Evolutionary conservation across 2,329 filamentous ascomycete species (phyloP).

Genomic region (Fusarium drepaniforme): DNA sequence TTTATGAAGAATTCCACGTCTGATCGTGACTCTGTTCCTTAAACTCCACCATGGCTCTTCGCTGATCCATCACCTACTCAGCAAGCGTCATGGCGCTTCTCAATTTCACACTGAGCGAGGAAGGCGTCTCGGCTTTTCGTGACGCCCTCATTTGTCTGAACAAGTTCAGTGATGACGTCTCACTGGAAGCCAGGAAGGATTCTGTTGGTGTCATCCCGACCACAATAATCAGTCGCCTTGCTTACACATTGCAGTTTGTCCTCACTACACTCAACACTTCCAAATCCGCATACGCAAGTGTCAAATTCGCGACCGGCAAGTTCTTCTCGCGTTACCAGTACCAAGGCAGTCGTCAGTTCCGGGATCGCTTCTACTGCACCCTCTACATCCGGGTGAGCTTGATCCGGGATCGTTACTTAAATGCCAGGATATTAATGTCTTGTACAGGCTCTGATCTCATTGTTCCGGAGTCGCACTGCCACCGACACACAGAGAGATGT

Average conservation of each 20-base stretch:
- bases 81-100: conserved; percentile 66
- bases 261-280: conserved; percentile 84
- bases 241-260: conserved; percentile 65
- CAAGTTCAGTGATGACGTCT: conserved; percentile 85
- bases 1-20: not conserved
- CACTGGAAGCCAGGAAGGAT: conserved; percentile 77
- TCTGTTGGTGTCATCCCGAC: conserved; percentile 59
- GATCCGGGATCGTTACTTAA: not conserved
- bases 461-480: conserved; percentile 76
- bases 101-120: conserved; percentile 79
- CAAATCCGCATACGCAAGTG: conserved; percentile 82
- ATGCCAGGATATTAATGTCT: not conserved
- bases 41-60: not conserved
- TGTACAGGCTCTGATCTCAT: conserved; percentile 73
- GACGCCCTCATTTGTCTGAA: conserved; percentile 80
- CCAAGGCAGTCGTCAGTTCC: conserved; percentile 62
- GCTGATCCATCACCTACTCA: not conserved
- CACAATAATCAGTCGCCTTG: too few species aligned
- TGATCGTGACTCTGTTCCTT: not conserved
- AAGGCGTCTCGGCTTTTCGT: conserved; percentile 77
- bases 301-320: conserved; percentile 73
- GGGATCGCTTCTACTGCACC: conserved; percentile 78
- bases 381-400: conserved; percentile 76
- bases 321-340: conserved; percentile 83
- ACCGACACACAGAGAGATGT: conserved; percentile 68